Conservation (phyloP, 1,284 basidiomycete genomes). For the Cutaneotrichosporon sp. region DNA sequence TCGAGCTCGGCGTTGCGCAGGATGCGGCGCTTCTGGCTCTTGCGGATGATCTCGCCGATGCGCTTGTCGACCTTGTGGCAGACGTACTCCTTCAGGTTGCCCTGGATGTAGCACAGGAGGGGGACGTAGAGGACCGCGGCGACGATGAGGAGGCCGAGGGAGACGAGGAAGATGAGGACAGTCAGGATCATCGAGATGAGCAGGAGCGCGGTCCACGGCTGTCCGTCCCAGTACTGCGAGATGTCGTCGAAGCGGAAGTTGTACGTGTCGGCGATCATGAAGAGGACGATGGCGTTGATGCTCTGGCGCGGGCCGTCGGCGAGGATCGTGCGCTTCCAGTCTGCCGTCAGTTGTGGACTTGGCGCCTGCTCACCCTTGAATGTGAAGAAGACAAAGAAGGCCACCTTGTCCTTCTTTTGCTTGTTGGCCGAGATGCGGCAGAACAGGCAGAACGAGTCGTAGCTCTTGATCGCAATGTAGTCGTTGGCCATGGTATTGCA, state of each 20-base stretch:
- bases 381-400: constrained; percentile 98
- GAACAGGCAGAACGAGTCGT: constrained; percentile 98
- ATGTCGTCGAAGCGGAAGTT: constrained; percentile 18
- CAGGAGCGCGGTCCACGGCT: constrained; percentile 66
- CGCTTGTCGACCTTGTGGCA: constrained; percentile 99
- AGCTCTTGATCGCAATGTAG: constrained; percentile 89
- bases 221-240: constrained; percentile 29
- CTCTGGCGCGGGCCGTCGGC: constrained; percentile 97
- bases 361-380: constrained; percentile 78
- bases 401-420: constrained; percentile 94
- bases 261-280: constrained; percentile 78
- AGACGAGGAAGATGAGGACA: constrained; percentile 80
- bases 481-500: constrained; percentile 97
- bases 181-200: constrained; percentile 90
- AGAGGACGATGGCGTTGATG: constrained; percentile 92
- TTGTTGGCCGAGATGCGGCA: constrained; percentile 93
- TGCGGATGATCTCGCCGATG: constrained; percentile 89
- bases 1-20: constrained; percentile 79
- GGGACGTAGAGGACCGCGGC: constrained; percentile 91
- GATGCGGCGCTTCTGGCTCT: constrained; percentile 82
- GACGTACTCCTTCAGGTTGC: constrained; percentile 97
- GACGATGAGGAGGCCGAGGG: constrained; percentile 74
- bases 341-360: constrained; percentile 53
- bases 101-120: constrained; percentile 89
- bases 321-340: constrained; percentile 91